These are phyloP conservation scores for Claviceps monticola DNA, from an alignment of 2,329 filamentous ascomycete species.

Conservation along the genomic window DNA sequence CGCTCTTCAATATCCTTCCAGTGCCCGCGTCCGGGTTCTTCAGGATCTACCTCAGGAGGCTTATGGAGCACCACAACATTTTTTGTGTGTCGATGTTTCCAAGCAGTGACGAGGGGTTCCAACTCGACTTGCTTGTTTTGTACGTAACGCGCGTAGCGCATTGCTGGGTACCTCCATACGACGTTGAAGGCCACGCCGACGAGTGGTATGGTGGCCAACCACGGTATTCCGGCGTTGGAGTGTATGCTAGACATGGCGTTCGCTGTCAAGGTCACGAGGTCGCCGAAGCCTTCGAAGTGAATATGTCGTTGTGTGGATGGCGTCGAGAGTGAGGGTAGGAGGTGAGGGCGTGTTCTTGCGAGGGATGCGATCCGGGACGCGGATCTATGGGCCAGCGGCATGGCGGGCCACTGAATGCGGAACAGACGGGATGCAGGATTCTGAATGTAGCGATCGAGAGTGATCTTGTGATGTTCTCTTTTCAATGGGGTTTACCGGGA, in stretches of 20 bases:
- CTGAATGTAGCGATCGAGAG: not conserved
- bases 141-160: slow-evolving; percentile 23
- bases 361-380: not conserved
- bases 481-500: not conserved
- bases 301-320: slow-evolving; percentile 13
- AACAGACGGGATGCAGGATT: not conserved
- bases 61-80: too few relatives aligned
- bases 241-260: slow-evolving; percentile 31
- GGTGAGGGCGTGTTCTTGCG: not conserved
- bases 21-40: not conserved
- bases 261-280: slow-evolving; percentile 26
- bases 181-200: slow-evolving; percentile 32
- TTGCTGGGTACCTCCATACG: slow-evolving; percentile 32
- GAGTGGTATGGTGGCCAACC: slow-evolving; percentile 41
- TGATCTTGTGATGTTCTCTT: not conserved
- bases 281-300: slow-evolving; percentile 19
- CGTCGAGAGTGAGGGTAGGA: not conserved
- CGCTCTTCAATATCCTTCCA: slow-evolving; percentile 5
- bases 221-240: slow-evolving; percentile 28
- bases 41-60: not conserved
- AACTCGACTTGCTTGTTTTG: slow-evolving; percentile 13
- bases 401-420: slow-evolving; percentile 1
- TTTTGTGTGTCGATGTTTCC: slow-evolving; percentile 14
- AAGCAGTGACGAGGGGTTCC: slow-evolving; percentile 19
- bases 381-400: slow-evolving; percentile 4